These are phyloP conservation scores for Mycena epipterygia DNA, from an alignment of 768 basidiomycete genomes.

Conservation along the genomic window DNA sequence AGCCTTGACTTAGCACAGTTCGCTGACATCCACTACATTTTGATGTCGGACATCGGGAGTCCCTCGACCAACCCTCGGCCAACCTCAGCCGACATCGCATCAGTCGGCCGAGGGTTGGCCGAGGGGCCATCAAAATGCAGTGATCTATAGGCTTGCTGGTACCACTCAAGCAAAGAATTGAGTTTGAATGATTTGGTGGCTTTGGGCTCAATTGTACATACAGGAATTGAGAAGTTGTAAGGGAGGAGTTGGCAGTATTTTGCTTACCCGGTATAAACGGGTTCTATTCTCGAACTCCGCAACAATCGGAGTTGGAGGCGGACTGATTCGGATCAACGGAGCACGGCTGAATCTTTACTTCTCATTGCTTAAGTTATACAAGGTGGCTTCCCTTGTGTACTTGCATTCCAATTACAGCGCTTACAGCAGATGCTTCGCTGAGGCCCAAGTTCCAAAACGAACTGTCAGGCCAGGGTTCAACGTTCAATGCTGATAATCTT, in stretches of 20 bases:
- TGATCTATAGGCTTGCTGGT: background rate
- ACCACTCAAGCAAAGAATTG: slow-evolving; percentile 4
- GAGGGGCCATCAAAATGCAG: no score
- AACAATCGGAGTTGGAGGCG: slow-evolving; percentile 18
- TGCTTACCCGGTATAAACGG: slow-evolving; percentile 8
- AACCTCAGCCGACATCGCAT: no score
- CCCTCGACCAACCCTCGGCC: no score
- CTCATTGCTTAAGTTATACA: slow-evolving; percentile 5
- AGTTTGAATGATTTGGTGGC: slow-evolving; percentile 7
- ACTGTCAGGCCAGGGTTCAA: slow-evolving; percentile 8
- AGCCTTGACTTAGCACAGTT: slow-evolving; percentile 2
- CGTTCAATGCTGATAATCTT: slow-evolving; percentile 9
- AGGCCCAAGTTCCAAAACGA: slow-evolving; percentile 10
- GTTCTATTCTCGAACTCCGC: slow-evolving; percentile 16
- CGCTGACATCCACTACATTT: slow-evolving; percentile 7
- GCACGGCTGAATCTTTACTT: background rate
- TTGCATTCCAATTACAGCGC: slow-evolving; percentile 8
- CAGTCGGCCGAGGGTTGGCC: no score
- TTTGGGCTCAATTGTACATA: slow-evolving; percentile 1
- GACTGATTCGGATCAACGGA: slow-evolving; percentile 10
- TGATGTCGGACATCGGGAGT: no score
- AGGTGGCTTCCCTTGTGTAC: background rate
- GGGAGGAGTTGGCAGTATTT: slow-evolving; percentile 2
- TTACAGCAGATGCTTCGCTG: slow-evolving; percentile 5
- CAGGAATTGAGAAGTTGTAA: slow-evolving; percentile 5